Evolutionary conservation across 192 early-diverging fungal genomes (phyloP).

Genomic region (Thamnidium elegans): DNA sequence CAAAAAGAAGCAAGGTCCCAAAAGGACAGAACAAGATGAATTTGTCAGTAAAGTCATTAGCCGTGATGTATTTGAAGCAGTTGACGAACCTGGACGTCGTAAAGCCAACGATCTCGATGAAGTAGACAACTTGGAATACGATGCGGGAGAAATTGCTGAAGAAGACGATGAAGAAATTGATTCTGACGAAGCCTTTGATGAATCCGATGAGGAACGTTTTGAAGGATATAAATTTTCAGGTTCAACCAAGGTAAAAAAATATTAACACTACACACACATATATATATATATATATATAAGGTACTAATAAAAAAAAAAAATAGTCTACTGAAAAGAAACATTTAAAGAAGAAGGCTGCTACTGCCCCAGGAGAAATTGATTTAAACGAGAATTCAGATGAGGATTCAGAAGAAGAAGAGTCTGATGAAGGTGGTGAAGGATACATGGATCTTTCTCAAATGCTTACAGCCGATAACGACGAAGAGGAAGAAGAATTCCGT

Average conservation of each 20-base stretch:
- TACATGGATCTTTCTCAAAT: slow-evolving; percentile 9
- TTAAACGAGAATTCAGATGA: slow-evolving; percentile 40
- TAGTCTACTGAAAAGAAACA: slow-evolving; percentile 11
- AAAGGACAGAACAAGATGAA: neutral
- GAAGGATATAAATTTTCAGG: slow-evolving; percentile 64
- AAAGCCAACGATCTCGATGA: slow-evolving; percentile 52
- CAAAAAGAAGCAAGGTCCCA: too few species aligned
- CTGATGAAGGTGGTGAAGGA: slow-evolving; percentile 18
- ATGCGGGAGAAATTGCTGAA: slow-evolving; percentile 70
- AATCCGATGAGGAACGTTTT: slow-evolving; percentile 81
- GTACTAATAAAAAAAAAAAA: neutral
- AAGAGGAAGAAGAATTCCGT: slow-evolving; percentile 37
- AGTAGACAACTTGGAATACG: slow-evolving; percentile 68
- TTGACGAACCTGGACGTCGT: slow-evolving; percentile 41
- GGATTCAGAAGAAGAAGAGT: slow-evolving; percentile 39
- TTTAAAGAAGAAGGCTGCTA: slow-evolving; percentile 14
- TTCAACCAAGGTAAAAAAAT: slow-evolving; percentile 27
- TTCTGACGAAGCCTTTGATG: slow-evolving; percentile 88
- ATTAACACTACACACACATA: too few species aligned
- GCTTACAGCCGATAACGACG: slow-evolving; percentile 32
- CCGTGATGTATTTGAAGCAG: slow-evolving; percentile 42
- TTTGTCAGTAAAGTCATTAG: neutral
- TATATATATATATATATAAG: neutral
- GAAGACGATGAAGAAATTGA: slow-evolving; percentile 96
- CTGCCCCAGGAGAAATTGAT: slow-evolving; percentile 19